Evolutionary conservation across 2,329 filamentous ascomycete genomes (phyloP).

Genomic region (Phialophora chinensis): DNA sequence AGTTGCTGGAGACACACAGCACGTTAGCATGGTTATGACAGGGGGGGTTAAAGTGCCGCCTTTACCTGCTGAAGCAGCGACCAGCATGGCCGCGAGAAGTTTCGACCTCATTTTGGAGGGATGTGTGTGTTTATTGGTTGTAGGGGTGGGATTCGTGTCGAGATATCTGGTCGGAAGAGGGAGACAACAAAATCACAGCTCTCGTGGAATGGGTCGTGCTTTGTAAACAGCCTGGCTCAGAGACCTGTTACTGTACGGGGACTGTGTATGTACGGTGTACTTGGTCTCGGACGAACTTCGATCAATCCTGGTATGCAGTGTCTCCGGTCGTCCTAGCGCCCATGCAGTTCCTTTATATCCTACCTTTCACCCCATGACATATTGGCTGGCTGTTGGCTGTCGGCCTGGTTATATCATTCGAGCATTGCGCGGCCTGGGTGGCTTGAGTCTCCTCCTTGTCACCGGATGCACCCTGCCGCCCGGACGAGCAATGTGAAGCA

Average conservation of each 20-base stretch:
- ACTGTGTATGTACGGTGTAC: background rate
- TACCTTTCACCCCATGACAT: background rate
- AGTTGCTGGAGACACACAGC: constrained; percentile 1
- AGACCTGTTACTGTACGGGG: background rate
- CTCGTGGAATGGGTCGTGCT: background rate
- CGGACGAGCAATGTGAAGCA: background rate
- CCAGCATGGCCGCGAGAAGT: constrained; percentile 10
- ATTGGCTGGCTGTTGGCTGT: background rate
- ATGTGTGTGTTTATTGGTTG: background rate
- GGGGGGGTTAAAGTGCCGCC: background rate
- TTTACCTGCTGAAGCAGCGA: constrained; percentile 18
- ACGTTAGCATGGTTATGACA: background rate
- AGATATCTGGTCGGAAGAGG: background rate
- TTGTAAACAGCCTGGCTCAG: background rate
- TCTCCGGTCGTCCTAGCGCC: background rate
- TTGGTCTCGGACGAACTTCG: background rate
- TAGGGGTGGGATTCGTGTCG: background rate
- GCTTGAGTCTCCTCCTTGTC: constrained; percentile 10
- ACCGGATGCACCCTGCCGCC: background rate
- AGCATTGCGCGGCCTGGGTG: constrained; percentile 18
- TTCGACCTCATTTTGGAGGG: constrained; percentile 7
- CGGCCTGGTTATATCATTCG: constrained; percentile 2
- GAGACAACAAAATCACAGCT: background rate
- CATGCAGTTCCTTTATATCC: constrained; percentile 2
- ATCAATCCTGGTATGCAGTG: background rate